A percentile compares a stretch with the other conserved stretches of the same genome.
These are phyloP conservation scores for Syzygium aqueum DNA, from an alignment of 345 rosid species.

Conservation along the genomic window DNA sequence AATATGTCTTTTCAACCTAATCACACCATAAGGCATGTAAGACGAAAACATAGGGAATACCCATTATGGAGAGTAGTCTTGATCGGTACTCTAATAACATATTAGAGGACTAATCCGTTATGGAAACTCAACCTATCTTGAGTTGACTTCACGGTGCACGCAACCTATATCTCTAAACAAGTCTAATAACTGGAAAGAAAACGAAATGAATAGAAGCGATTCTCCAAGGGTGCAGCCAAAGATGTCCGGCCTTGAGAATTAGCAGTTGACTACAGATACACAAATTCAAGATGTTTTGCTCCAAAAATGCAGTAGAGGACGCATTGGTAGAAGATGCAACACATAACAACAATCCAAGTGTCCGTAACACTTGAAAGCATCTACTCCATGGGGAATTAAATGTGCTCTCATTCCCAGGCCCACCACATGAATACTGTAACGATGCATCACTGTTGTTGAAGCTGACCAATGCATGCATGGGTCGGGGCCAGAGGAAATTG, in stretches of 20 bases:
- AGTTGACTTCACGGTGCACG: neutral
- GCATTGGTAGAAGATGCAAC: neutral
- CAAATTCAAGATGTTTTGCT: neutral
- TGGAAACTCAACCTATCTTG: neutral
- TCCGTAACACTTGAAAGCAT: neutral
- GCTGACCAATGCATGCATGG: neutral
- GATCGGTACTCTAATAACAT: neutral
- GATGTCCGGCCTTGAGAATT: neutral
- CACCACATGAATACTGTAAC: neutral
- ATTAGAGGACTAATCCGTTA: neutral
- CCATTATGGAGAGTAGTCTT: neutral
- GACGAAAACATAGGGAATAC: neutral
- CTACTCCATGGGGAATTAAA: neutral
- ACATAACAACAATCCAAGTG: neutral
- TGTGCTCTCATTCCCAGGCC: neutral
- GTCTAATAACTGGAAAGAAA: neutral
- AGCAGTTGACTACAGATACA: neutral
- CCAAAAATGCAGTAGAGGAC: neutral
- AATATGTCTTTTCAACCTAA: neutral
- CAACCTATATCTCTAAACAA: neutral
- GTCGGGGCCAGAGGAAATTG: neutral
- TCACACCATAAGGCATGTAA: neutral
- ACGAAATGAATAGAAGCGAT: neutral
- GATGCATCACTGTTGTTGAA: neutral
- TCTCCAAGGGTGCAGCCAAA: neutral